Evolutionary conservation across 2,329 filamentous ascomycete genomes (phyloP), one percentile per base, ranked within the genome.

Genomic region (Colletotrichum lupini): DNA sequence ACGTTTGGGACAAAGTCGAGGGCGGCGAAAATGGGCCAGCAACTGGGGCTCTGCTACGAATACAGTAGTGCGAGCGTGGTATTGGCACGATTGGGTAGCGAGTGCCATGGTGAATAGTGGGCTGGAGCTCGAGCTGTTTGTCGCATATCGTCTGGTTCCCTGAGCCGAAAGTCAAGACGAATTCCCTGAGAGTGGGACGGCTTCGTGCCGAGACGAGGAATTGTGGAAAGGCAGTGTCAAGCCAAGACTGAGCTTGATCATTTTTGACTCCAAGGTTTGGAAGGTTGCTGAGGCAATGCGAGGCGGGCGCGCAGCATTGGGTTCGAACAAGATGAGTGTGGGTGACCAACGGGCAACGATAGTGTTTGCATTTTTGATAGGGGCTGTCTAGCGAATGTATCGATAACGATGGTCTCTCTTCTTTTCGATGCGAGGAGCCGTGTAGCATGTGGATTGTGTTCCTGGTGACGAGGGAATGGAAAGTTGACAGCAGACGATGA

Each of bases 101-200:
- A 49, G 42, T 49, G 19, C 19, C 19, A 8, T 22, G 16, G 42
- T 49, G 19, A 49, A 22, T 32, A 35, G 32, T 68, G 59, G 26
- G 12, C 32, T 28, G 22, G 22, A 71, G 67, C 56, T 61, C 56
- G 61, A 71, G 56, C 60, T 66, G 55, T 73, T 66, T 73, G 71
- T 71, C 61, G 71, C 71, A 71, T 26, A 61, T 66, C 71, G 24
- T 73, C 71, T 46, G 56, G 61, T 73, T 19, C 46, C 42, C 26
- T 71, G 46, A 73, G 61, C 60, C 56, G 71, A 73, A 73, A 30
- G 16, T 66, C 67, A 71, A 49, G 71, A 73, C 61, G 71, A 69
- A 60, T 35, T 70, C 57, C 64, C 64, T 68, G 64, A 59, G 58
- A 68, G 69, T 72, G 69, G 69, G 59, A 68, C 69, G 65, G 63